Evolutionary conservation across 495 filamentous ascomycete species (phyloP).

Genomic region (Aspergillus egyptiacus): DNA sequence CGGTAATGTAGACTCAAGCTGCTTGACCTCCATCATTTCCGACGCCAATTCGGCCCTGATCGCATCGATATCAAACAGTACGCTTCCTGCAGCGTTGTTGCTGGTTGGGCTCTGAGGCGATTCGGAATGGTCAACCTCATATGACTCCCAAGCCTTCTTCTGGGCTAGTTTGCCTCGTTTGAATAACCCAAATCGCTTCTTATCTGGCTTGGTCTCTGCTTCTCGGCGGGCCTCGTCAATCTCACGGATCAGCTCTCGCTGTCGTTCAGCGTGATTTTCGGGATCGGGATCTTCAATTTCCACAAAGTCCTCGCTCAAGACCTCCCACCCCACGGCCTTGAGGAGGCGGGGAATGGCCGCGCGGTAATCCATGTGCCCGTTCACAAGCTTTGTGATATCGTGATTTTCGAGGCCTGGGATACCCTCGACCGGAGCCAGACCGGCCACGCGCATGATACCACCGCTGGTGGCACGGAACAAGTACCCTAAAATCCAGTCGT

Average conservation of each 20-base stretch:
- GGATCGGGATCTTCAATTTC: slow-evolving; percentile 98
- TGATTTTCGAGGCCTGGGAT: slow-evolving; percentile 84
- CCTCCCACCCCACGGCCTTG: slow-evolving; percentile 78
- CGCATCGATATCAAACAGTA: slow-evolving; percentile 94
- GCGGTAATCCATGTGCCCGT: slow-evolving; percentile 96
- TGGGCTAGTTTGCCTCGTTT: slow-evolving; percentile 64
- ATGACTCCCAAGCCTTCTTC: slow-evolving; percentile 94
- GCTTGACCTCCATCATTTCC: slow-evolving; percentile 67
- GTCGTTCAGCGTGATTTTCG: slow-evolving; percentile 80
- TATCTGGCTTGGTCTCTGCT: slow-evolving; percentile 64
- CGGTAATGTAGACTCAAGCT: slow-evolving; percentile 82
- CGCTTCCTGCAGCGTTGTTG: slow-evolving; percentile 35
- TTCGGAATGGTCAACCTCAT: slow-evolving; percentile 53
- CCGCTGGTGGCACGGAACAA: slow-evolving; percentile 92
- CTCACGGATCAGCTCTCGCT: slow-evolving; percentile 90
- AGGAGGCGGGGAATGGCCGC: slow-evolving; percentile 83
- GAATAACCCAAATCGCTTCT: slow-evolving; percentile 74
- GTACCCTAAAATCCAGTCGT: slow-evolving; percentile 98
- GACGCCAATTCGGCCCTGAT: slow-evolving; percentile 80
- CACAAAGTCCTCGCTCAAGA: slow-evolving; percentile 87
- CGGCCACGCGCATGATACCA: slow-evolving; percentile 84
- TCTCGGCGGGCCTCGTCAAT: slow-evolving; percentile 91
- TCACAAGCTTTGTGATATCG: slow-evolving; percentile 78
- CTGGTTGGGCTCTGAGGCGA: slow-evolving; percentile 24
- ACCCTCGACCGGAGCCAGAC: slow-evolving; percentile 72